Conservation (phyloP, 495 filamentous ascomycete genomes). For the Aspergillus kassunensis region DNA sequence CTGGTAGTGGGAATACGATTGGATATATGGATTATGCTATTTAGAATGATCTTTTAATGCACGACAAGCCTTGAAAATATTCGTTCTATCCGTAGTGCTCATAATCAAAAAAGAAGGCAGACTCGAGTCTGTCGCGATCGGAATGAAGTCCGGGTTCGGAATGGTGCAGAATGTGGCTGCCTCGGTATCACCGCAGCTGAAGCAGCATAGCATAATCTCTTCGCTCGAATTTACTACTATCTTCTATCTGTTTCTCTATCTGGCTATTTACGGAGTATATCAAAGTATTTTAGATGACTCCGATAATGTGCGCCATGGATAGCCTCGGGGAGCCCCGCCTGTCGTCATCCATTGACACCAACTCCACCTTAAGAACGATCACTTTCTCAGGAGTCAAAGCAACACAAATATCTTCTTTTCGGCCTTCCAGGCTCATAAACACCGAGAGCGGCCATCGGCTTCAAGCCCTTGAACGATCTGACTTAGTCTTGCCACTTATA, state of each 20-base stretch:
- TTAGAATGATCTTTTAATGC: neutral
- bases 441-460: too few species aligned
- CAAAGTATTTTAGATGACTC: too few species aligned
- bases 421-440: too few species aligned
- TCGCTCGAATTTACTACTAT: neutral
- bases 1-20: neutral
- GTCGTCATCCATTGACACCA: neutral
- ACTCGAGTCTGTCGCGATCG: neutral
- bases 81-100: too few species aligned
- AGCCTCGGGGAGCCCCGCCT: neutral
- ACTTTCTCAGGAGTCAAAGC: neutral
- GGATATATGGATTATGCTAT: constrained; percentile 7
- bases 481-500: constrained; percentile 6
- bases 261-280: too few species aligned
- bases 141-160: neutral
- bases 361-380: neutral
- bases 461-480: too few species aligned
- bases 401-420: too few species aligned
- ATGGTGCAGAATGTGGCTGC: neutral
- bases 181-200: neutral
- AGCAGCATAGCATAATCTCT: neutral
- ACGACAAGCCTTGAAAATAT: neutral
- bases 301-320: too few species aligned
- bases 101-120: neutral
- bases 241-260: too few species aligned